These are phyloP conservation scores for Hymenoscyphus fructigenus DNA, from an alignment of 2,329 filamentous ascomycete species.

Conservation along the genomic window DNA sequence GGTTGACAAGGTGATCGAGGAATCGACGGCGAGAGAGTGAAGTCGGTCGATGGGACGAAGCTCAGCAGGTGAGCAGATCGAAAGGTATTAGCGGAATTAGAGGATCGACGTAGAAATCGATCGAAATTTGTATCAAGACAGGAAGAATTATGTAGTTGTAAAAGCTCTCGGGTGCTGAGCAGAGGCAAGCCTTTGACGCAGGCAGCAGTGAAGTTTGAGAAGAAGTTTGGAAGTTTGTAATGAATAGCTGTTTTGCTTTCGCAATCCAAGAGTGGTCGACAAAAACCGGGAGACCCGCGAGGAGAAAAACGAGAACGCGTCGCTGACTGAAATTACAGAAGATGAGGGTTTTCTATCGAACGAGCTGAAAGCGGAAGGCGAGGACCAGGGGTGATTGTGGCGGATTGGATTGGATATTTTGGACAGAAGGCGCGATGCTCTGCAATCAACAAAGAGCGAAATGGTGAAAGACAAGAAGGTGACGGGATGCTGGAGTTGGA, in stretches of 20 bases:
- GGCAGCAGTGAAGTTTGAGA: constrained; percentile 28
- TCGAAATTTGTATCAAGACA: constrained; percentile 27
- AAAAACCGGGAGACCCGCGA: constrained; percentile 24
- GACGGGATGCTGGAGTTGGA: background rate
- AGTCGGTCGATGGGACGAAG: constrained; percentile 25
- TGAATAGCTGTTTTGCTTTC: constrained; percentile 27
- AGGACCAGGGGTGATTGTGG: background rate
- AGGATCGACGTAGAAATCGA: constrained; percentile 26
- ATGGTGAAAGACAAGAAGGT: constrained; percentile 21
- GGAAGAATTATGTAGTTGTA: constrained; percentile 33
- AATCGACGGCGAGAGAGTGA: constrained; percentile 30
- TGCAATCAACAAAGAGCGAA: constrained; percentile 33
- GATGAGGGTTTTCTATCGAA: constrained; percentile 14
- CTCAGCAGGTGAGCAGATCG: constrained; percentile 21
- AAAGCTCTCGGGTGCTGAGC: constrained; percentile 27
- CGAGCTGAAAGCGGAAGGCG: constrained; percentile 8
- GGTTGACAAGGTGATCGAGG: constrained; percentile 8
- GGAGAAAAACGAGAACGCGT: constrained; percentile 28
- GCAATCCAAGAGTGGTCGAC: constrained; percentile 27
- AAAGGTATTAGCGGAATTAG: constrained; percentile 36
- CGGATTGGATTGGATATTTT: background rate
- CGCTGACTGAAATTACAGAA: constrained; percentile 25
- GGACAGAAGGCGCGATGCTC: constrained; percentile 28
- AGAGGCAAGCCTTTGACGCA: constrained; percentile 33
- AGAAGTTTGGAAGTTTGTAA: constrained; percentile 24